Evolutionary conservation across 106 monocot species (phyloP).

Genomic region (Dendrobium nobile): DNA sequence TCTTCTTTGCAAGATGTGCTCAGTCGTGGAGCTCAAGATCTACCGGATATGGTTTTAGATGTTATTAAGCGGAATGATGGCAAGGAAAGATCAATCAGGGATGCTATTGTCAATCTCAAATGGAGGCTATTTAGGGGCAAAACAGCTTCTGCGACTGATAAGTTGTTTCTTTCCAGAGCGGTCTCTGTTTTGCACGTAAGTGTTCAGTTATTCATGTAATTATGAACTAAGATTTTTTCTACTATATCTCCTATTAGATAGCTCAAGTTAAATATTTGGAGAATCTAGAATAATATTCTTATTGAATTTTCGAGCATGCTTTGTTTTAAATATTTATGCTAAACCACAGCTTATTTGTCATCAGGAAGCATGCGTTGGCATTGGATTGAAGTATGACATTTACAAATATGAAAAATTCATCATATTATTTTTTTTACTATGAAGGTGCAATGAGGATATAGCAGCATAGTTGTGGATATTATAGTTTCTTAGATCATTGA

Average conservation of each 20-base stretch:
- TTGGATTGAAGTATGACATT: background rate
- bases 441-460: background rate
- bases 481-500: background rate
- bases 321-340: background rate
- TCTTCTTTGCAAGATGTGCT: slow-evolving; percentile 39
- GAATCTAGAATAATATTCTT: background rate
- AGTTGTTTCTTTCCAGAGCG: slow-evolving; percentile 60
- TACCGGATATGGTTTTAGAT: slow-evolving; percentile 27
- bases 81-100: slow-evolving; percentile 26
- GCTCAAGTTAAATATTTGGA: background rate
- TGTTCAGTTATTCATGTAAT: background rate
- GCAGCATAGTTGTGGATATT: background rate
- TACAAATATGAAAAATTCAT: background rate
- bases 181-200: slow-evolving; percentile 80
- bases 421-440: background rate
- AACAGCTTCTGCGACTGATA: slow-evolving; percentile 29
- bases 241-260: too few relatives aligned
- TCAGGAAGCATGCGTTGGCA: background rate
- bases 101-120: slow-evolving; percentile 39
- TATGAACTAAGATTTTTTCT: background rate
- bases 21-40: slow-evolving; percentile 29
- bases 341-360: background rate
- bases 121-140: slow-evolving; percentile 77
- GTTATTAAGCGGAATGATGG: slow-evolving; percentile 53
- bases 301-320: background rate